Conservation (phyloP, 148 eudicot genomes). For the Rhododendron mucronatum region DNA sequence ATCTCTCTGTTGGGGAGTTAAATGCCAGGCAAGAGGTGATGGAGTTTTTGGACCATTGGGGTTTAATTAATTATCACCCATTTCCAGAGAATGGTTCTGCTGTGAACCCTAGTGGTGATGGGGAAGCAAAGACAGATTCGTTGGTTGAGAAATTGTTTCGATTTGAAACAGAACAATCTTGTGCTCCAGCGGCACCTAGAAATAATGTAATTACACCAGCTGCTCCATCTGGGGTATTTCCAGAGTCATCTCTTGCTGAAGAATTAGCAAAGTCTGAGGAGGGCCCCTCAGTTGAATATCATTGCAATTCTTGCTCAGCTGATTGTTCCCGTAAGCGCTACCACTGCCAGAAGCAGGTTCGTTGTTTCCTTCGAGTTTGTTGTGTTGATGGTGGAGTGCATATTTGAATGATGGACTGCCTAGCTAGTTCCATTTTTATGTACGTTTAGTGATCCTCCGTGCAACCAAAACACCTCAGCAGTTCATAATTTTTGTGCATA, state of each 20-base stretch:
- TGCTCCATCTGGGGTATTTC: conserved; percentile 55
- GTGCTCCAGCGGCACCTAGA: conserved; percentile 35
- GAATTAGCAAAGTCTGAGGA: conserved; percentile 78
- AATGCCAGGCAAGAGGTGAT: conserved; percentile 81
- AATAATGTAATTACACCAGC: conserved; percentile 40
- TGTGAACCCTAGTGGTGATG: conserved; percentile 33
- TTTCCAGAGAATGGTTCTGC: conserved; percentile 42
- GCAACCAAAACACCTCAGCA: not conserved
- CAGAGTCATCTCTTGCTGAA: conserved; percentile 73
- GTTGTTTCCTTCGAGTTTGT: conserved; percentile 18
- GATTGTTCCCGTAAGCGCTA: conserved; percentile 98
- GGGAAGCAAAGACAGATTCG: conserved; percentile 36
- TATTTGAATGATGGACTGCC: not conserved
- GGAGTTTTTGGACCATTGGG: conserved; percentile 96
- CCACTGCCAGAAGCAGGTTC: conserved; percentile 96
- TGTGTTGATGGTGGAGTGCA: conserved; percentile 6
- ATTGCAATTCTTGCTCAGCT: conserved; percentile 96
- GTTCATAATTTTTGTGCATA: not conserved
- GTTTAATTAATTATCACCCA: conserved; percentile 94
- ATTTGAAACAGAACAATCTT: conserved; percentile 59
- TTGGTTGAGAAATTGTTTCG: conserved; percentile 60
- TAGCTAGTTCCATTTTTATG: not conserved
- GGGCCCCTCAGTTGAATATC: conserved; percentile 93
- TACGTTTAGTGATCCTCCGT: not conserved
- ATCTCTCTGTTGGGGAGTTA: conserved; percentile 62